Base-by-base conservation (phyloP, 257 asterid species). In the Henckelia pumila region DNA sequence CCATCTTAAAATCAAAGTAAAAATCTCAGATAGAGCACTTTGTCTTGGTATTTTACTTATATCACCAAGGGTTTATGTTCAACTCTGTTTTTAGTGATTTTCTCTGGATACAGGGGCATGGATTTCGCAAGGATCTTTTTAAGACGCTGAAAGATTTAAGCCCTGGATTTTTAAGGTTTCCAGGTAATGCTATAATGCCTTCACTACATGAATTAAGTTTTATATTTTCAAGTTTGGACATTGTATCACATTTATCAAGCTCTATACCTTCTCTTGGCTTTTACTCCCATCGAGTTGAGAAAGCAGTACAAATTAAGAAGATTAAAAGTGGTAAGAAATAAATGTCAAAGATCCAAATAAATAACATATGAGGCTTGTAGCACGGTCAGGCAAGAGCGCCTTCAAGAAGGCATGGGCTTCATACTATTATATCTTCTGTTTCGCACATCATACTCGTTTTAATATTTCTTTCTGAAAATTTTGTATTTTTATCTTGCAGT, bases 91-190 rank as follows among this genome's bases (percentile, higher is more conserved):
- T 49, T 23, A 69, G 47, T 24, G 24, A 52, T 61, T 22, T 70
- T 66, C 49, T 69, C 69, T 80, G 72, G 71, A 66, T 44, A 49
- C 86, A 91, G 97, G 99, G 96, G 49, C 98, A 94, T 55, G 99
- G 99, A 49, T 94, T 91, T 74, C 89, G 98, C 63, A 89, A 82
- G 16, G 97, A 91, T 79, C 96, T 91, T 56, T 94, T 94, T 67
- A 79, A 75, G 44, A 87, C 87, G 96, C 2, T 85, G 75, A 81
- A 91, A 73, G 79, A 75, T 72, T 65, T 94, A 83, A 84, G 65
- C 65, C 98, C 99, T 2, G 92, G 79, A 62, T 94, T 94, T 73
- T 56, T 91, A 57, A 85, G 99, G 79, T 94, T 94, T 83, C 98
- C 99, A 82, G 96, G 99, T 90, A 81, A 13, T 17, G 7, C 23